Evolutionary conservation across 805 yeast genomes (phyloP).

Genomic region (Maudiozyma barnettii): DNA sequence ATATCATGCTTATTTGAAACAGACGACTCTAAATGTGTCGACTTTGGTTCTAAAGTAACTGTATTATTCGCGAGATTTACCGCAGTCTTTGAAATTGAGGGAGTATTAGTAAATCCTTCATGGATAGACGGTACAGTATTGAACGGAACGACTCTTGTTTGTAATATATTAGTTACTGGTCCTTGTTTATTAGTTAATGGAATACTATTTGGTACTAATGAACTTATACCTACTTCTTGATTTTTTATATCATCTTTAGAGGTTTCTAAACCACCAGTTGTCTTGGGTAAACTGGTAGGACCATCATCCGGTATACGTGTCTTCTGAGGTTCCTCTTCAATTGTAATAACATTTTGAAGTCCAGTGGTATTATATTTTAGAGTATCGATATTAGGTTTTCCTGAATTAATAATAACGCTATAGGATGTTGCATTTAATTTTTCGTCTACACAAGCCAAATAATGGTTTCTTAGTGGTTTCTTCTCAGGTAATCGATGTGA

Average conservation of each 20-base stretch:
- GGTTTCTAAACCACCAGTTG: no score
- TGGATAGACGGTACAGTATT: no score
- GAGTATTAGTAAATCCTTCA: not conserved
- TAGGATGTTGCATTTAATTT: conserved; percentile 28
- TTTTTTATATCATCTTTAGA: no score
- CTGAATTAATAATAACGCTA: conserved; percentile 34
- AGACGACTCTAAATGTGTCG: not conserved
- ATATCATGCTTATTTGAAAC: not conserved
- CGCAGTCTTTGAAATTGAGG: not conserved
- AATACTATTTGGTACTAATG: no score
- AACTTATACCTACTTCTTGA: no score
- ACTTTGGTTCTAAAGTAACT: not conserved
- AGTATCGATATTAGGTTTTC: conserved; percentile 20
- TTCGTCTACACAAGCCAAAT: conserved; percentile 34
- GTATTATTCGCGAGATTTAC: not conserved
- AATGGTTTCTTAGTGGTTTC: conserved; percentile 40
- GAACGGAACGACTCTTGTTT: no score
- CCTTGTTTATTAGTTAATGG: no score
- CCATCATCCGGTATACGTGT: no score
- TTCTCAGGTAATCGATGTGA: conserved; percentile 31
- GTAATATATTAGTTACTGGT: no score
- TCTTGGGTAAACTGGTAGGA: no score
- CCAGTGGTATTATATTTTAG: not conserved
- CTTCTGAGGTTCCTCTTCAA: not conserved
- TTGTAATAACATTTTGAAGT: not conserved